Conservation (phyloP, 1,284 basidiomycete genomes). For the Trichosporon faecale region DNA sequence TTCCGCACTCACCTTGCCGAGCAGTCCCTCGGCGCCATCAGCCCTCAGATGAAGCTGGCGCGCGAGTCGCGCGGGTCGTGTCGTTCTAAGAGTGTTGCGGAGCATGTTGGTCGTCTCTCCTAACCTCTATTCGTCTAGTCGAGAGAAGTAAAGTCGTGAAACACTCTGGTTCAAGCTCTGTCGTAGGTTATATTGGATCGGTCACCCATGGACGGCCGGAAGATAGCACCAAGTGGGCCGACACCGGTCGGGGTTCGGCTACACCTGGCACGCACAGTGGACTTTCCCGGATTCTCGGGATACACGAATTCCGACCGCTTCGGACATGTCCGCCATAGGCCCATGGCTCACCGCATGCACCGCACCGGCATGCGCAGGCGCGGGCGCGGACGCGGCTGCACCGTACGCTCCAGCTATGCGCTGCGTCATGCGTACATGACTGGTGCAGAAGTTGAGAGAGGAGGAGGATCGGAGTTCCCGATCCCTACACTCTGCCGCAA, state of each 20-base stretch:
- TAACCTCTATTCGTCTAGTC: background rate
- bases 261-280: background rate
- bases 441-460: too few species aligned
- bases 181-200: background rate
- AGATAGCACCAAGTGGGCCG: background rate
- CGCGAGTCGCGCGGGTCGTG: slow-evolving; percentile 7
- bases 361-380: background rate
- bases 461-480: too few species aligned
- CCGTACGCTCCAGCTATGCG: too few species aligned
- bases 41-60: background rate
- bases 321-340: slow-evolving; percentile 2
- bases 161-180: background rate
- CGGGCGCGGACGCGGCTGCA: background rate
- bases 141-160: background rate
- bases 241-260: background rate
- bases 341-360: too few species aligned
- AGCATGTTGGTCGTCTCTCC: slow-evolving; percentile 10
- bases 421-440: too few species aligned
- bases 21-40: background rate
- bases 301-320: background rate
- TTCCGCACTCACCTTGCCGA: slow-evolving; percentile 5
- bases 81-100: slow-evolving; percentile 14
- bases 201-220: background rate
- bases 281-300: slow-evolving; percentile 5
- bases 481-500: too few species aligned